Percentiles rank a stretch among this genome's conserved stretches.
Evolutionary conservation across 2,329 filamentous ascomycete genomes (phyloP).

Genomic region (Stachybotrys elegans): DNA sequence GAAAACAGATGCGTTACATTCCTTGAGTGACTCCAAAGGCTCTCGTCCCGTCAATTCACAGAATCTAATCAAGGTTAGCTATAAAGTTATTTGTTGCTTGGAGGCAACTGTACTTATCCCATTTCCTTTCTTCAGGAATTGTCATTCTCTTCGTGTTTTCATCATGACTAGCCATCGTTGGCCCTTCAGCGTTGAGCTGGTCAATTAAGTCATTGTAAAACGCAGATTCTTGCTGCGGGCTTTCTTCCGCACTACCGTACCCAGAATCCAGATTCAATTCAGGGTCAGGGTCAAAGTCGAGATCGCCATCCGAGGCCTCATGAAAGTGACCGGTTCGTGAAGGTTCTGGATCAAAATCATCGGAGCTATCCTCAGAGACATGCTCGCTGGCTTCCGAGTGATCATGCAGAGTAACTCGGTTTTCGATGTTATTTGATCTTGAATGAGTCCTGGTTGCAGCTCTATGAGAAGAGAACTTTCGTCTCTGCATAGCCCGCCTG

Average conservation of each 20-base stretch:
- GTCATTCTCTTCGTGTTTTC: not conserved
- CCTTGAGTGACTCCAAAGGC: not conserved
- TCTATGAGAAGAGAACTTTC: not conserved
- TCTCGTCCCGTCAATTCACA: not conserved
- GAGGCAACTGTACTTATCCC: not conserved
- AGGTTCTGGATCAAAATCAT: not conserved
- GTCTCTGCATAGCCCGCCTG: not conserved
- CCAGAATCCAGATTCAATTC: not conserved
- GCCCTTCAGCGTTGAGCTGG: not conserved
- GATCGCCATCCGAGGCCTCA: not conserved
- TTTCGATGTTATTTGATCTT: constrained; percentile 1
- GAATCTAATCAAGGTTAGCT: not conserved
- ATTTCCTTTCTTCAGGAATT: not conserved
- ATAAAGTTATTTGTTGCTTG: not conserved
- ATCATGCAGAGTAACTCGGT: not conserved
- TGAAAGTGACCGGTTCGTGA: not conserved
- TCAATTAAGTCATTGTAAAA: constrained; percentile 1
- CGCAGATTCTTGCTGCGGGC: not conserved
- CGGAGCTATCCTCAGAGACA: not conserved
- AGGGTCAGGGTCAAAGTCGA: not conserved
- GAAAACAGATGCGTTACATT: not conserved
- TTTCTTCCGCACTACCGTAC: not conserved
- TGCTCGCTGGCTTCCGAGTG: not conserved
- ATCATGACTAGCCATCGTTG: not conserved
- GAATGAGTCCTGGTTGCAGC: not conserved